Evolutionary conservation across 2,329 filamentous ascomycete genomes (phyloP), one percentile per base, ranked within the genome.

Genomic region (Penicillium corylophilum): DNA sequence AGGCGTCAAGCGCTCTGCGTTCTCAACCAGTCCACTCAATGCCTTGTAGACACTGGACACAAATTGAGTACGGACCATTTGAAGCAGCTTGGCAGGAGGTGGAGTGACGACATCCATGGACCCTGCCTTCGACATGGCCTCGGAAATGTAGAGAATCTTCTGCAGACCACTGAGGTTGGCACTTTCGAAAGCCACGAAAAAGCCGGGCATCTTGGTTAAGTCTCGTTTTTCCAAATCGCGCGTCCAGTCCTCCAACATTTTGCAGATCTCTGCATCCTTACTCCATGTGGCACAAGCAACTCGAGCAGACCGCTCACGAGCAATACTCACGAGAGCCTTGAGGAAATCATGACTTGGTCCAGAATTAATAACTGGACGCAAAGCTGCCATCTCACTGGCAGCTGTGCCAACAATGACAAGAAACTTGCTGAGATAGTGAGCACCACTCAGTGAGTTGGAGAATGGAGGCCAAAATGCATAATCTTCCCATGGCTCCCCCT

Each of bases 391-490:
- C 65, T 96, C 92, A 24, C 88, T 88, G 1, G 90, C 89, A 2
- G 89, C 92, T 2, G 87, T 87, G n/a, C 93, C 91, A 4, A 99
- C 84, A 3, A 96, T 77, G 0, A 85, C 79, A 20, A 97, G 77
- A 68, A 94, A 87, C 68, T 88, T 90, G 45, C 88, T 85, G 5
- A 99, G 80, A 65, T 95, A 96, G 69, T 95, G 84, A 1, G 93
- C 89, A n/a, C 89, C 93, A 52, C 91, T 95, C 22, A 97, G 77
- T 0, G 92, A 92, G 66, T 96, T 97, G 2, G 91, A 89, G 74
- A 89, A 87, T 0, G 93, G 94, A 4, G 93, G 92, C 92, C 93
- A 97, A 71, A 97, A 99, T 0, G 92, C 93, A 70, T 94, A 84
- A 74, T 93, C 88, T 66, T 97, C 94, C 90, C 91, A 97, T 0